A percentile compares a stretch with the other conserved stretches of the same genome.
Conservation (phyloP, 148 eudicot species). For the Rhododendron williamsianum region DNA sequence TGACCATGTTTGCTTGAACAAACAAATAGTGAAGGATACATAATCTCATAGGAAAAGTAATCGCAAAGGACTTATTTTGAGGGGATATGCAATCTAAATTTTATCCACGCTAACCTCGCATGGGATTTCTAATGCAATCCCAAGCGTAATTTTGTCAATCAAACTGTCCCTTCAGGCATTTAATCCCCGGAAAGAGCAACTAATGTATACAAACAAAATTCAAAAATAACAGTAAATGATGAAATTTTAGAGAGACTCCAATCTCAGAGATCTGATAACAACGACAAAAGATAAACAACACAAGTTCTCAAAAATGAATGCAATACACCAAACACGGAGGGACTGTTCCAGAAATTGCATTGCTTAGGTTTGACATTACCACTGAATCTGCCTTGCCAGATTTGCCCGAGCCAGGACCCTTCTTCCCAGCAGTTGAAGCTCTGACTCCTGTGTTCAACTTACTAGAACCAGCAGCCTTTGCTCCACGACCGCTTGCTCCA, state of each 20-base stretch:
- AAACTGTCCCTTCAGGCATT: neutral
- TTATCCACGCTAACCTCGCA: neutral
- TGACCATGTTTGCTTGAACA: neutral
- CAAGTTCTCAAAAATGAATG: neutral
- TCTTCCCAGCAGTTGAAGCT: constrained; percentile 67
- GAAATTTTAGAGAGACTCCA: neutral
- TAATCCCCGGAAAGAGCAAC: neutral
- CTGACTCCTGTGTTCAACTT: constrained; percentile 66
- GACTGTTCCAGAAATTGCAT: neutral
- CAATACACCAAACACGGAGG: constrained; percentile 9
- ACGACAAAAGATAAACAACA: neutral
- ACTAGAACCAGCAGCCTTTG: constrained; percentile 58
- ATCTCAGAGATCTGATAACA: neutral
- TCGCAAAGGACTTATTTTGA: neutral
- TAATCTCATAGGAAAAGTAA: neutral
- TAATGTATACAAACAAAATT: neutral
- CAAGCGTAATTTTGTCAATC: neutral
- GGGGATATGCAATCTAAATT: neutral
- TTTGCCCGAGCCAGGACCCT: constrained; percentile 60
- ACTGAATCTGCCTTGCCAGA: constrained; percentile 66
- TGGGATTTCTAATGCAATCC: neutral
- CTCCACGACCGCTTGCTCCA: constrained; percentile 68
- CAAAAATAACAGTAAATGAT: neutral
- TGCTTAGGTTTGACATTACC: constrained; percentile 32
- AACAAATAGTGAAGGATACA: neutral